A percentile compares a stretch with the other conserved stretches of the same genome.
phyloP scores from a whole-genome alignment of 1,284 basidiomycete genomes.

The Golubevia pallescens region DNA sequence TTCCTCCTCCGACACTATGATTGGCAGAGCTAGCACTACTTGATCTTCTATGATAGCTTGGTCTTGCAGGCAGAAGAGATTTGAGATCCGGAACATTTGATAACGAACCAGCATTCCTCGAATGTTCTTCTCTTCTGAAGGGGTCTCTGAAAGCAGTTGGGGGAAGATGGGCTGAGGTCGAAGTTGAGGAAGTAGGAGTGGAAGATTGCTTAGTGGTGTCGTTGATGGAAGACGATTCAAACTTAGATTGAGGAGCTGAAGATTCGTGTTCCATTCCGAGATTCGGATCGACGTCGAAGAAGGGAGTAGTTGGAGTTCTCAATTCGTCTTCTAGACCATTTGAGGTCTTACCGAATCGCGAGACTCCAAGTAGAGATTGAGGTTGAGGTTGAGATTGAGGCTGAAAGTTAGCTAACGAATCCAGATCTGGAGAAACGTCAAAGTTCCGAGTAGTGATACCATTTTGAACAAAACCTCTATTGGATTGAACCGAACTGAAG shows the following conservation, averaged over 20 bases:
- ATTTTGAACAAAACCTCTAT: too few relatives aligned
- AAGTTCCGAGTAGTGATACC: too few relatives aligned
- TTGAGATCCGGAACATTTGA: conserved; percentile 2
- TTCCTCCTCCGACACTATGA: neutral
- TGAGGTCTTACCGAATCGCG: neutral
- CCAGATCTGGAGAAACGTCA: too few relatives aligned
- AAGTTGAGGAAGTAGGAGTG: neutral
- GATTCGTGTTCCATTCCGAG: conserved; percentile 6
- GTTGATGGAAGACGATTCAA: neutral
- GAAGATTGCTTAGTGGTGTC: neutral
- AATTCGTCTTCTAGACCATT: conserved; percentile 29
- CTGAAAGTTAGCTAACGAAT: too few relatives aligned
- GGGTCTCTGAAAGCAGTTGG: neutral
- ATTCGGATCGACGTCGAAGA: conserved; percentile 35
- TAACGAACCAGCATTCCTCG: neutral
- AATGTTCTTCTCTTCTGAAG: neutral
- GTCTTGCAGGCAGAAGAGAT: neutral
- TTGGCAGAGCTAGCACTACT: conserved; percentile 1
- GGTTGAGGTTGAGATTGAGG: too few relatives aligned
- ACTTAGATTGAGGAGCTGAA: neutral
- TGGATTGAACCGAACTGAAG: conserved; percentile 7
- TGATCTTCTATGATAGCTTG: neutral
- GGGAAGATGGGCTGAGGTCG: neutral
- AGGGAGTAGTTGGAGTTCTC: conserved; percentile 32
- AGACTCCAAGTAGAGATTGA: neutral